These are phyloP conservation scores for Pharnaceum exiguum DNA, from an alignment of 148 eudicot genomes.

Conservation along the genomic window DNA sequence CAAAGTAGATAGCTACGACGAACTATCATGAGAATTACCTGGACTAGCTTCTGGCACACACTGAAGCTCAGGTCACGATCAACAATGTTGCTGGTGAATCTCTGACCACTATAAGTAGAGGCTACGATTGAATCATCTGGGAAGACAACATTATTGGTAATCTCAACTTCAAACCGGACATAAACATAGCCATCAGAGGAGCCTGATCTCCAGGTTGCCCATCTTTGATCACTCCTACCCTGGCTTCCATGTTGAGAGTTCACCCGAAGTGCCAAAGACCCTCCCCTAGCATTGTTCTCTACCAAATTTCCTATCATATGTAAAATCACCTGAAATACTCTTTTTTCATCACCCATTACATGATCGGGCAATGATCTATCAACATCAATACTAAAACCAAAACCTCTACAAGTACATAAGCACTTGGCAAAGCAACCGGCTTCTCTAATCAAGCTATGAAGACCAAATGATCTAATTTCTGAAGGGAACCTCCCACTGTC, in stretches of 20 bases:
- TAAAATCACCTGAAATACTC: constrained; percentile 80
- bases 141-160: constrained; percentile 18
- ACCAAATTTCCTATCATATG: constrained; percentile 81
- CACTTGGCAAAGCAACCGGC: constrained; percentile 76
- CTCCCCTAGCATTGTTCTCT: constrained; percentile 44
- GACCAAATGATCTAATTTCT: constrained; percentile 45
- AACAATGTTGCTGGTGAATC: constrained; percentile 26
- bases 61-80: constrained; percentile 73
- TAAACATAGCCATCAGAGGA: constrained; percentile 51
- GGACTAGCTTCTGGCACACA: constrained; percentile 73
- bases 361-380: constrained; percentile 58
- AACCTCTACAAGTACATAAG: constrained; percentile 48
- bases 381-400: constrained; percentile 47
- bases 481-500: constrained; percentile 58
- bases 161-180: constrained; percentile 62
- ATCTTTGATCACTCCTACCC: constrained; percentile 49
- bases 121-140: constrained; percentile 17
- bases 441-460: constrained; percentile 55
- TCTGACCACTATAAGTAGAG: constrained; percentile 22
- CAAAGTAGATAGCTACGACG: not conserved
- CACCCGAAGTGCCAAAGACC: constrained; percentile 42
- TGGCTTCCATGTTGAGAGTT: constrained; percentile 42
- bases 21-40: constrained; percentile 40
- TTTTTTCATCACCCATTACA: constrained; percentile 73
- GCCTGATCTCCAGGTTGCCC: constrained; percentile 58